phyloP scores from a whole-genome alignment of 805 yeast species.

The Saturnispora ahearnii region DNA sequence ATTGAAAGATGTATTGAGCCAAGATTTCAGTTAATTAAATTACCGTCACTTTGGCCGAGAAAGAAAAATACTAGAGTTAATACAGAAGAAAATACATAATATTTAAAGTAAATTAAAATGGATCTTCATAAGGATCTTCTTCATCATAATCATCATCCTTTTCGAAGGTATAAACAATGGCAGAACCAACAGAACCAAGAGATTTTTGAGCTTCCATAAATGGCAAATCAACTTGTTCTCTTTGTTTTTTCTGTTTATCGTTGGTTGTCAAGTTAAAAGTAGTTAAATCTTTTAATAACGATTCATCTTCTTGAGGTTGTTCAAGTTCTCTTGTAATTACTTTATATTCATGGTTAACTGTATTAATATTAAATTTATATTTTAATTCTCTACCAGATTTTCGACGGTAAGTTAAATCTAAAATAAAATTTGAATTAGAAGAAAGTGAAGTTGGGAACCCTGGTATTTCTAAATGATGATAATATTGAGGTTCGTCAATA shows the following conservation, averaged over 20 bases:
- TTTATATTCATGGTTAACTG: conserved; percentile 34
- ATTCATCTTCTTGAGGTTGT: conserved; percentile 28
- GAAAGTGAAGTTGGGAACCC: background rate
- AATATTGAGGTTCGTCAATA: background rate
- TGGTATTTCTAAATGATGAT: conserved; percentile 1
- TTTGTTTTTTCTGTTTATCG: conserved; percentile 64
- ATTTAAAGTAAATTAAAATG: conserved; percentile 25
- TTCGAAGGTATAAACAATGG: conserved; percentile 91
- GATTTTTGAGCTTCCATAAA: conserved; percentile 76
- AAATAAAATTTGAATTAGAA: conserved; percentile 26
- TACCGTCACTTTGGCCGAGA: conserved; percentile 86
- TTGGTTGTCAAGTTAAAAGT: conserved; percentile 81
- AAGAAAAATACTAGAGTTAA: conserved; percentile 41
- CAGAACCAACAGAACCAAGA: conserved; percentile 71
- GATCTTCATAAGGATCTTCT: conserved; percentile 96
- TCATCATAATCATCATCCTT: conserved; percentile 97
- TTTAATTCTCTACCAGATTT: conserved; percentile 74
- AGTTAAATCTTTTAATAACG: conserved; percentile 60
- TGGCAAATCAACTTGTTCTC: conserved; percentile 86
- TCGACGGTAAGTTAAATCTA: conserved; percentile 58
- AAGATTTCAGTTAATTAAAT: conserved; percentile 69
- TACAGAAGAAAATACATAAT: conserved; percentile 2
- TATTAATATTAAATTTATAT: conserved; percentile 47
- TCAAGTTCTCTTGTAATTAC: conserved; percentile 12
- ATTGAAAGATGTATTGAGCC: conserved; percentile 92